A percentile compares a stretch with the other conserved stretches of the same genome.
Evolutionary conservation across 768 basidiomycete genomes (phyloP).

Genomic region (Russula compacta): DNA sequence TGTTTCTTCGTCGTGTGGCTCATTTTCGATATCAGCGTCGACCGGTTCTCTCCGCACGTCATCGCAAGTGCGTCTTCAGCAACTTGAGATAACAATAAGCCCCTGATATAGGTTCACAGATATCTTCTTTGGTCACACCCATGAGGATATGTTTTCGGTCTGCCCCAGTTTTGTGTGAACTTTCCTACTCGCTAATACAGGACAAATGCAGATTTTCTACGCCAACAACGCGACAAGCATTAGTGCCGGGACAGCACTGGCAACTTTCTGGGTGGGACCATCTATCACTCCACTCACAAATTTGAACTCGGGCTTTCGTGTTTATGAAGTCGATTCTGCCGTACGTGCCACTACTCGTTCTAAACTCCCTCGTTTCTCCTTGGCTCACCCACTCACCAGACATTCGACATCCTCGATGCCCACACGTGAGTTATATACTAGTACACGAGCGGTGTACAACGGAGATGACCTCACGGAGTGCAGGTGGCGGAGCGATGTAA

Average conservation of each 20-base stretch:
- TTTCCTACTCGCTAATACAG: background rate
- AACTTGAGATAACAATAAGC: slow-evolving; percentile 9
- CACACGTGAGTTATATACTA: slow-evolving; percentile 46
- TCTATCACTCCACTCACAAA: slow-evolving; percentile 63
- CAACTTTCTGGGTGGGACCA: slow-evolving; percentile 54
- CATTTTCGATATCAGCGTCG: slow-evolving; percentile 37
- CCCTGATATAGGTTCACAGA: slow-evolving; percentile 29
- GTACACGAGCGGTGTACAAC: background rate
- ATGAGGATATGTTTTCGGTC: slow-evolving; percentile 64
- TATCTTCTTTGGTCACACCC: slow-evolving; percentile 73
- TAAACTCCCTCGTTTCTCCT: background rate
- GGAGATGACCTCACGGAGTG: background rate
- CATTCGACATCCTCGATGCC: slow-evolving; percentile 70
- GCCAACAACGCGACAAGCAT: slow-evolving; percentile 58
- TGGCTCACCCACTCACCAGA: slow-evolving; percentile 31
- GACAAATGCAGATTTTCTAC: slow-evolving; percentile 49
- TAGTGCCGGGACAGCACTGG: slow-evolving; percentile 45
- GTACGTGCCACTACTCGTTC: slow-evolving; percentile 32
- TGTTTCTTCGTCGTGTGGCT: background rate
- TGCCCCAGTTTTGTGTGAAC: slow-evolving; percentile 5
- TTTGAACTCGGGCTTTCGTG: slow-evolving; percentile 66
- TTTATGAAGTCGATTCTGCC: slow-evolving; percentile 62
- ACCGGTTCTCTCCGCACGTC: slow-evolving; percentile 71
- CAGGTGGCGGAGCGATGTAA: slow-evolving; percentile 61
- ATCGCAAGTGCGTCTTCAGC: slow-evolving; percentile 50